phyloP scores from a whole-genome alignment of 2,329 filamentous ascomycete genomes.

The Thielaviopsis populi region DNA sequence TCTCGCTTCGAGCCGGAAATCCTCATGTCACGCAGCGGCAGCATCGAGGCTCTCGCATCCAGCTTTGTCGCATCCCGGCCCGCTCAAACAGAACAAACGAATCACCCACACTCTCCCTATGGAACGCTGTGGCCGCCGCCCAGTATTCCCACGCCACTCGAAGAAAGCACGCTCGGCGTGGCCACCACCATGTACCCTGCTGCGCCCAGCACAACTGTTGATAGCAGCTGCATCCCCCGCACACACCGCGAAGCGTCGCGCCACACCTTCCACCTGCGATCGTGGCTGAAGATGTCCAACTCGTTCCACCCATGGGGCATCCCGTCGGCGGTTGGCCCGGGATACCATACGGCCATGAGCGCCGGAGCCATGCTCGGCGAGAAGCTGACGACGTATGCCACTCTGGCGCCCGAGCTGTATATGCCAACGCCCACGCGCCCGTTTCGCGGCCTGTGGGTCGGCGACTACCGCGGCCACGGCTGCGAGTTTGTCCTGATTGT shows the following conservation, averaged over 20 bases:
- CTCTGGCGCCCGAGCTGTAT: constrained; percentile 59
- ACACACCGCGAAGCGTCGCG: background rate
- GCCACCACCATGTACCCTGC: background rate
- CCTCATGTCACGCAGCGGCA: constrained; percentile 36
- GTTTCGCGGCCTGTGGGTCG: constrained; percentile 82
- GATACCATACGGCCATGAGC: constrained; percentile 1
- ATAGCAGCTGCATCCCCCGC: background rate
- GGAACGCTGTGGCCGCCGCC: constrained; percentile 61
- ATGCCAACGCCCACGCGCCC: constrained; percentile 67
- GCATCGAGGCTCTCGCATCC: constrained; percentile 40
- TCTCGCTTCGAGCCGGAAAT: constrained; percentile 32
- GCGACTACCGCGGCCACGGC: constrained; percentile 76
- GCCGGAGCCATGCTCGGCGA: constrained; percentile 29
- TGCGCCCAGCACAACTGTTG: background rate
- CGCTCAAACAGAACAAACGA: constrained; percentile 24
- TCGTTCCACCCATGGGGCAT: background rate
- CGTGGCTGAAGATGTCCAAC: constrained; percentile 24
- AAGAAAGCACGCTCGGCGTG: background rate
- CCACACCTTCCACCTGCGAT: constrained; percentile 3
- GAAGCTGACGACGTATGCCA: constrained; percentile 48
- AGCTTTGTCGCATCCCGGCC: constrained; percentile 52
- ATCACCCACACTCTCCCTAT: constrained; percentile 28
- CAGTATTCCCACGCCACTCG: constrained; percentile 43
- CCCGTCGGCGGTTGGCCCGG: background rate
- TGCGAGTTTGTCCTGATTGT: constrained; percentile 76